phyloP scores from a whole-genome alignment of 176 grass and related monocot species.

The Musa troglodytarum region DNA sequence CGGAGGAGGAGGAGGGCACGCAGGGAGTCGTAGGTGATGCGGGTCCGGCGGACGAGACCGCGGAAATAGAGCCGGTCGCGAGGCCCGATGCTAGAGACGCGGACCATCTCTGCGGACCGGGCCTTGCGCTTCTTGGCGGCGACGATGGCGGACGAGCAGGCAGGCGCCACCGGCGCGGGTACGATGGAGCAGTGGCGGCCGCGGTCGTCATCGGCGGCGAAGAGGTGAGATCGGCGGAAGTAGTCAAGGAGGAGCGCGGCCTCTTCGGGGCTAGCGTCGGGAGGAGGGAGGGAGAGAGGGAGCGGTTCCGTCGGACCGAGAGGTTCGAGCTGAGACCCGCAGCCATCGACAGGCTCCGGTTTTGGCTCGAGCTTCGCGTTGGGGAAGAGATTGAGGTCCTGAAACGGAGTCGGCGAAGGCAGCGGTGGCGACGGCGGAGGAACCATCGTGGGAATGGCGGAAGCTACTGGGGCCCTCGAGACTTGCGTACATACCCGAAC shows the following conservation, averaged over 20 bases:
- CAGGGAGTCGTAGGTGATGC: slow-evolving; percentile 73
- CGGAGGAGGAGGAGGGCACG: slow-evolving; percentile 27
- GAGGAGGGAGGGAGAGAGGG: neutral
- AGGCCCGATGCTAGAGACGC: slow-evolving; percentile 20
- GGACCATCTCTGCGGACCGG: slow-evolving; percentile 49
- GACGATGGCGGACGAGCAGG: neutral
- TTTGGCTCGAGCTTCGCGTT: neutral
- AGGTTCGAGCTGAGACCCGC: neutral
- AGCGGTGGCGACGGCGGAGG: neutral
- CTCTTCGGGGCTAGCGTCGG: neutral
- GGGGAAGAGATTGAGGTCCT: neutral
- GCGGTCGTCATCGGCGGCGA: no score
- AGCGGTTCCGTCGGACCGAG: neutral
- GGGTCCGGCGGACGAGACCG: slow-evolving; percentile 40
- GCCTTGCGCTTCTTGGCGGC: slow-evolving; percentile 35
- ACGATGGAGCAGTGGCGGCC: neutral
- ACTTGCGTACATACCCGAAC: no score
- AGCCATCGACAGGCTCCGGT: neutral
- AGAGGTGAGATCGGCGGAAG: neutral
- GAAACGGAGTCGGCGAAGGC: neutral
- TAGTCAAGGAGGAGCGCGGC: neutral
- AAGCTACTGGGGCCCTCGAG: neutral
- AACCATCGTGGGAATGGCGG: neutral
- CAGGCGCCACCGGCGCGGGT: neutral
- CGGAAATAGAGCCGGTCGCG: slow-evolving; percentile 36